Evolutionary conservation across 129 eudicot species (phyloP), one percentile per base, ranked within the genome.

Genomic region (Helianthus tuberosus): DNA sequence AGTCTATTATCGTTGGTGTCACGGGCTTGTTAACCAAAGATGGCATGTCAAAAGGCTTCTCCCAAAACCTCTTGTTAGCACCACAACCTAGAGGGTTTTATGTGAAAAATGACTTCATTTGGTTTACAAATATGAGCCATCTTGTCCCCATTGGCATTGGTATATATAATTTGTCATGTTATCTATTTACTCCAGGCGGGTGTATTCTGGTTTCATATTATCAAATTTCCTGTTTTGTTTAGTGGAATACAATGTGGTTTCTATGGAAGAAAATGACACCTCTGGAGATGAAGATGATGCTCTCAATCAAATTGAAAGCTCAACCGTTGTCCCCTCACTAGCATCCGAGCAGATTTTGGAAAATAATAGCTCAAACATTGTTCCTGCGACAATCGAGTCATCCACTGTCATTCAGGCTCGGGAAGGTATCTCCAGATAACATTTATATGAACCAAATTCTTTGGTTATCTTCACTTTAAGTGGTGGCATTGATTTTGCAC

Each of bases 51-150:
- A 67, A 62, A 54, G 9, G 35, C 17, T 80, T 80, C 47, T 55
- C 75, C 16, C 84, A 80, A 55, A 80, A 64, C 5, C 67, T 80
- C 62, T 27, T 80, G 17, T 11, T 80, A 57, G 84, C 79, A 29
- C 84, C 75, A 66, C 75, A 80, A 73, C 6, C 62, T 51, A 73
- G 1, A 2, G 82, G 82, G 6, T 80, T 14, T 46, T 80, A 66
- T 66, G 84, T 80, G 32, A 59, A 35, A 44, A 80, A 73, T 67
- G 84, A 80, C 43, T 48, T 73, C 16, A 38, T 54, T 44, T 57
- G 17, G 55, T 71, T 52, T 3, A 50, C 27, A 10, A 70, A 77
- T 23, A 20, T 5, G 7, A 25, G 23, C 20, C 11, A 46, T 66
- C 57, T 23, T 63, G 38, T 2, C 41, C 51, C 72, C 44, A 51